These are phyloP conservation scores for Neurospora sp. DNA, from an alignment of 495 filamentous ascomycete genomes.

Conservation along the genomic window DNA sequence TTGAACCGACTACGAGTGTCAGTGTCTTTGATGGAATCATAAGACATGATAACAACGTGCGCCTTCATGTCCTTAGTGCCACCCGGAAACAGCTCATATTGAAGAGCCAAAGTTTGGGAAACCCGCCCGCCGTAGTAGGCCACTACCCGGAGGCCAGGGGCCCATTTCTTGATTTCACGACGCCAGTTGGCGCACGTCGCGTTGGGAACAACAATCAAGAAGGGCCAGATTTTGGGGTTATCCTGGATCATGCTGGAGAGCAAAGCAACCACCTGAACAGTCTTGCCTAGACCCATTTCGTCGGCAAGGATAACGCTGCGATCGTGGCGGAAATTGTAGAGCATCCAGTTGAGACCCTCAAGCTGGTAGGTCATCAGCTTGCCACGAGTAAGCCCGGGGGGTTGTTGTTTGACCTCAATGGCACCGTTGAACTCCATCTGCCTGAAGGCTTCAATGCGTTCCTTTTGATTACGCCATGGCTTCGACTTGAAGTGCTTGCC, in stretches of 20 bases:
- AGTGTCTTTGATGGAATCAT: conserved; percentile 69
- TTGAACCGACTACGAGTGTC: conserved; percentile 53
- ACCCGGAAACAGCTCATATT: conserved; percentile 74
- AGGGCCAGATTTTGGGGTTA: conserved; percentile 74
- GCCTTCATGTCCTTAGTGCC: conserved; percentile 51
- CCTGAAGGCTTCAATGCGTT: conserved; percentile 53
- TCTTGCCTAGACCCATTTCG: conserved; percentile 99
- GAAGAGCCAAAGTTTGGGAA: conserved; percentile 57
- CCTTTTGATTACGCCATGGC: conserved; percentile 43
- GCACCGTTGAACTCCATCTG: conserved; percentile 52
- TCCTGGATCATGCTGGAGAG: conserved; percentile 68
- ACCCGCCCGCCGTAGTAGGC: conserved; percentile 73
- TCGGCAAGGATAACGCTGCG: conserved; percentile 93
- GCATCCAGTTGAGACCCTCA: conserved; percentile 94
- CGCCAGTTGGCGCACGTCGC: conserved; percentile 95
- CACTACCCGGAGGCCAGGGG: conserved; percentile 74
- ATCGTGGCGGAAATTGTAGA: conserved; percentile 73
- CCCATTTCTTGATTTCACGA: conserved; percentile 91
- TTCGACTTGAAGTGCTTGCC: conserved; percentile 56
- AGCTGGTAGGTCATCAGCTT: conserved; percentile 89
- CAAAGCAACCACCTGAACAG: conserved; percentile 83
- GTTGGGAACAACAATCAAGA: conserved; percentile 87
- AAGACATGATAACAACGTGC: conserved; percentile 91
- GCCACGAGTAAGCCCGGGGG: conserved; percentile 60
- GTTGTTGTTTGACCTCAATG: conserved; percentile 63